A percentile compares a stretch with the other conserved stretches of the same genome.
Conservation (phyloP, 441 rosid genomes). For the Cnidoscolus chayamansa region DNA sequence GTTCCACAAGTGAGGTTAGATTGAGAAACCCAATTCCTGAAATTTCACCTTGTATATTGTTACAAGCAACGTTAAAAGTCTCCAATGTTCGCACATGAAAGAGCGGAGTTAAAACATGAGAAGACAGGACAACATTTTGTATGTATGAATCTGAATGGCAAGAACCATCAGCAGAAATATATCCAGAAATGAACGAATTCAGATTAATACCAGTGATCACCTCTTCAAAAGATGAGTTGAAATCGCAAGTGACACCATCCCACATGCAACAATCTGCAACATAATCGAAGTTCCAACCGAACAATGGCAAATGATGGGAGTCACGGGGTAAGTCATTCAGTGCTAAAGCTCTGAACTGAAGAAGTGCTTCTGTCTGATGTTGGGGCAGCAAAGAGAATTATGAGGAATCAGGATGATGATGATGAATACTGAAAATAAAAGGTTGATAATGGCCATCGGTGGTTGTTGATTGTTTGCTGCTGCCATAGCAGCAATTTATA, state of each 20-base stretch:
- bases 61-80: neutral
- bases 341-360: neutral
- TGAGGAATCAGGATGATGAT: no score
- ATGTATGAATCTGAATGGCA: no score
- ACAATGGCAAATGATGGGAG: neutral
- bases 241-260: neutral
- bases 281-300: neutral
- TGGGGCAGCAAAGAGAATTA: neutral
- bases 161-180: no score
- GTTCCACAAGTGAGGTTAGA: neutral
- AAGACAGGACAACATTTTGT: neutral
- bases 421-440: no score
- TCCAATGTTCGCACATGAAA: slow-evolving; percentile 1
- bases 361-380: slow-evolving; percentile 17
- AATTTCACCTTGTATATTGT: neutral
- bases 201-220: neutral
- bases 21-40: neutral
- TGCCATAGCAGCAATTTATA: no score
- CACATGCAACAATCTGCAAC: neutral
- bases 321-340: neutral
- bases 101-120: neutral
- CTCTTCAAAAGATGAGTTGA: neutral
- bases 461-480: no score
- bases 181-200: neutral
- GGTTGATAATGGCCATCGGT: no score